phyloP scores from a whole-genome alignment of 768 basidiomycete species.

The Mycena belliarum region DNA sequence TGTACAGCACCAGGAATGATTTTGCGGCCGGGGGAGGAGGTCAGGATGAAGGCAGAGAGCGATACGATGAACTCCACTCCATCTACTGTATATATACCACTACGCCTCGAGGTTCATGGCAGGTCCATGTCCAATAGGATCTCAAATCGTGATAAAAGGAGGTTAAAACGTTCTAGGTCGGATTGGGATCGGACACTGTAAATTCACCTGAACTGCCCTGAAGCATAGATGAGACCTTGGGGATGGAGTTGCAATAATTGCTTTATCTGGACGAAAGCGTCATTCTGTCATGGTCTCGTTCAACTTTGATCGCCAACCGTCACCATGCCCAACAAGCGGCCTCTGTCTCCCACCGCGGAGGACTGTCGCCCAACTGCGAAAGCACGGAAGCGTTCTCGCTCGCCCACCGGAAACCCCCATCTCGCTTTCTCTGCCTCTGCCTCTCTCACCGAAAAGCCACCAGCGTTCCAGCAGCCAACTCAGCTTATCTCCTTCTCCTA shows the following conservation, averaged over 20 bases:
- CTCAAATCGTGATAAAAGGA: too few species aligned
- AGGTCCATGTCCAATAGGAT: background rate
- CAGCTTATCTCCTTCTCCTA: constrained; percentile 76
- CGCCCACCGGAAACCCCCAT: background rate
- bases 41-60: background rate
- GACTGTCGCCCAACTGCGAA: constrained; percentile 25
- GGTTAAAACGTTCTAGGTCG: too few species aligned
- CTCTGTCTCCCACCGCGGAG: constrained; percentile 20
- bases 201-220: too few species aligned
- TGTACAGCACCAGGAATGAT: background rate
- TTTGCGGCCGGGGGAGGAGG: background rate
- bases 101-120: background rate
- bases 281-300: background rate
- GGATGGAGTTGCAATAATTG: too few species aligned
- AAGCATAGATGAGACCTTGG: too few species aligned
- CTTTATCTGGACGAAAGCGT: too few species aligned
- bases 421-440: constrained; percentile 8
- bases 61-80: background rate
- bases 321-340: constrained; percentile 15
- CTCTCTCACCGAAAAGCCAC: background rate
- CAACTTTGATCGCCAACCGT: background rate
- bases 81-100: background rate
- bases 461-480: constrained; percentile 70
- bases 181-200: too few species aligned
- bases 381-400: constrained; percentile 10